These are phyloP conservation scores for Piromyces sp. DNA, from an alignment of 192 early-diverging fungal genomes.

Conservation along the genomic window DNA sequence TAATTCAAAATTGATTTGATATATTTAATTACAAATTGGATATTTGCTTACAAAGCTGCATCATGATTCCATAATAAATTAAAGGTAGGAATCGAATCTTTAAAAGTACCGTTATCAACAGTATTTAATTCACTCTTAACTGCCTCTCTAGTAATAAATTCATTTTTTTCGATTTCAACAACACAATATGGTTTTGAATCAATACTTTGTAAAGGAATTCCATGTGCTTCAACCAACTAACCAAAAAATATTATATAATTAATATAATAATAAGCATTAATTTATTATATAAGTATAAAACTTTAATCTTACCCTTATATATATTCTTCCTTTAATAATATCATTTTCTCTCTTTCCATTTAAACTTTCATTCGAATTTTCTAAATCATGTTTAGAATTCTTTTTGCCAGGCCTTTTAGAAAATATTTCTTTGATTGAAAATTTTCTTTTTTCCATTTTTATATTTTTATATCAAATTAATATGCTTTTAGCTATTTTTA, in stretches of 20 bases:
- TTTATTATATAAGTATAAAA: too few species aligned
- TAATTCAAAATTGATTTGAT: too few species aligned
- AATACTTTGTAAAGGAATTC: neutral
- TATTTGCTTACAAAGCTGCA: slow-evolving; percentile 21
- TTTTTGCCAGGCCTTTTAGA: neutral
- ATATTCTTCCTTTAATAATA: neutral
- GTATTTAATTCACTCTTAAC: slow-evolving; percentile 1
- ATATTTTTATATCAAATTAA: too few species aligned
- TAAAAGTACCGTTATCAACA: neutral
- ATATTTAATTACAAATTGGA: too few species aligned
- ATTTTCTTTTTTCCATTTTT: neutral
- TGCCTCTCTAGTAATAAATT: slow-evolving; percentile 29
- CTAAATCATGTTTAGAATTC: neutral
- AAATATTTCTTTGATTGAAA: neutral
- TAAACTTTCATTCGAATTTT: neutral
- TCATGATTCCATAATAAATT: slow-evolving; percentile 27
- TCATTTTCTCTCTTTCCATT: neutral
- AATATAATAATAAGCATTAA: too few species aligned
- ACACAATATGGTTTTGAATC: slow-evolving; percentile 24
- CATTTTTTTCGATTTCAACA: slow-evolving; percentile 35
- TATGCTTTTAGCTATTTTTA: too few species aligned
- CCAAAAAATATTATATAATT: too few species aligned
- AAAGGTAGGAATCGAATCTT: neutral
- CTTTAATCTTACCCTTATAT: neutral
- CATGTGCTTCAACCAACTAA: neutral